phyloP scores from a whole-genome alignment of 73 alveolate species.

The Tetrahymena malaccensis region DNA sequence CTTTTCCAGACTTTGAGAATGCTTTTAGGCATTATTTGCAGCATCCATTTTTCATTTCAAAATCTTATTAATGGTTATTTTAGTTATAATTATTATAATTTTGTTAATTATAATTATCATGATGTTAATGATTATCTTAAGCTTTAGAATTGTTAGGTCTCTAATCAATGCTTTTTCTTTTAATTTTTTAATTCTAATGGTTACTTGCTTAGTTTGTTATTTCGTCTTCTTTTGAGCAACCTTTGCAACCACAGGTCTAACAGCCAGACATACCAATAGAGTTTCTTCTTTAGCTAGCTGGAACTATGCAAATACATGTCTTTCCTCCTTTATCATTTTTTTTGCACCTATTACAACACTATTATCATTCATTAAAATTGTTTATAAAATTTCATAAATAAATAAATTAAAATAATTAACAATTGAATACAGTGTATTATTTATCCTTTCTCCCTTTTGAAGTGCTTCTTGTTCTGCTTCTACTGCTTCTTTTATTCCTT shows the following conservation, averaged over 20 bases:
- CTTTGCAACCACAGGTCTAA: not conserved
- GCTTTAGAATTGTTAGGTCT: not conserved
- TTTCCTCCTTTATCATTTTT: not conserved
- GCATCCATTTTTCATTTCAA: slow-evolving; percentile 79
- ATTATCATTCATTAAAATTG: not conserved
- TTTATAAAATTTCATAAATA: not conserved
- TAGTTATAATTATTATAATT: not conserved
- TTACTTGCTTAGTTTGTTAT: not conserved
- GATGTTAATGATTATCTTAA: not conserved
- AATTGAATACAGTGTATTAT: not conserved
- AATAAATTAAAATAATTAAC: not conserved
- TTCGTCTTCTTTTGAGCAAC: not conserved
- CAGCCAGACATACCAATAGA: not conserved
- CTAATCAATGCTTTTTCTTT: not conserved
- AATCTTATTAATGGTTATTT: slow-evolving; percentile 3
- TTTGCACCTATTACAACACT: not conserved
- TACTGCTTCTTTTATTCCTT: not conserved
- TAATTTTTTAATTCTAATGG: not conserved
- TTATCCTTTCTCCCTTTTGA: not conserved
- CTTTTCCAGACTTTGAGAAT: slow-evolving; percentile 66
- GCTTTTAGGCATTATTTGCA: slow-evolving; percentile 84
- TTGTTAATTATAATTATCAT: not conserved
- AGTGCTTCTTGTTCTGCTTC: not conserved
- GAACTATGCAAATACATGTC: not conserved
- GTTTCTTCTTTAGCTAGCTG: not conserved